These are phyloP conservation scores for Nakaseomyces nivariensis DNA, from an alignment of 1,139 yeast genomes.

Conservation along the genomic window DNA sequence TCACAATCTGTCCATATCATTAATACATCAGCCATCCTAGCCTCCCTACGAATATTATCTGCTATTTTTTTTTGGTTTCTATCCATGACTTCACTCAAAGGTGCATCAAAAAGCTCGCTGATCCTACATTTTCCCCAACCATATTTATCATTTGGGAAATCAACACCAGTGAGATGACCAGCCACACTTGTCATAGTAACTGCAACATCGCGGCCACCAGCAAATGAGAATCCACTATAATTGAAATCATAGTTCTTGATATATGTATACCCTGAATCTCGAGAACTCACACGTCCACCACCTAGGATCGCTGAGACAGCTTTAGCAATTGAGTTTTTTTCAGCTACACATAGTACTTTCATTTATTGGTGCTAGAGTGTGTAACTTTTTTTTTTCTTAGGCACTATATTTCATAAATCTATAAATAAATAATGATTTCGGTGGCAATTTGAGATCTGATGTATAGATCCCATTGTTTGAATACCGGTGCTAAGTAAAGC, in stretches of 20 bases:
- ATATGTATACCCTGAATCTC: constrained; percentile 49
- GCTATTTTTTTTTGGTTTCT: constrained; percentile 42
- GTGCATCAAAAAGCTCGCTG: constrained; percentile 59
- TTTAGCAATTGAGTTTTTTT: constrained; percentile 90
- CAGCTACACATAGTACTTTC: constrained; percentile 90
- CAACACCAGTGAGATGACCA: constrained; percentile 68
- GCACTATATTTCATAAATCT: not conserved
- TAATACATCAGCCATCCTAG: constrained; percentile 47
- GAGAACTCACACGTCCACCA: constrained; percentile 49
- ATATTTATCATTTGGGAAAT: constrained; percentile 45
- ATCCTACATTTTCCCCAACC: constrained; percentile 66
- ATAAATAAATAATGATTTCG: no score
- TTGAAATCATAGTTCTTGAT: constrained; percentile 74
- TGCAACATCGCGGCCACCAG: constrained; percentile 42
- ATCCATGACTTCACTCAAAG: constrained; percentile 38
- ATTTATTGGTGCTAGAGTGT: constrained; percentile 26
- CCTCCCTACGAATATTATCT: constrained; percentile 61
- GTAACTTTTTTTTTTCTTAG: not conserved
- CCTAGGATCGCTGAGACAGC: constrained; percentile 69
- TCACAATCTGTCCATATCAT: constrained; percentile 99
- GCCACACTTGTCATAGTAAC: constrained; percentile 89
- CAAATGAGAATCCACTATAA: constrained; percentile 43
- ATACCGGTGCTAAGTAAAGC: no score
- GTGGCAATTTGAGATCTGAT: no score
- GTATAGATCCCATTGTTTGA: no score